Base-by-base conservation (phyloP, 306 rosid genomes). In the Dalbergia cultrata region DNA sequence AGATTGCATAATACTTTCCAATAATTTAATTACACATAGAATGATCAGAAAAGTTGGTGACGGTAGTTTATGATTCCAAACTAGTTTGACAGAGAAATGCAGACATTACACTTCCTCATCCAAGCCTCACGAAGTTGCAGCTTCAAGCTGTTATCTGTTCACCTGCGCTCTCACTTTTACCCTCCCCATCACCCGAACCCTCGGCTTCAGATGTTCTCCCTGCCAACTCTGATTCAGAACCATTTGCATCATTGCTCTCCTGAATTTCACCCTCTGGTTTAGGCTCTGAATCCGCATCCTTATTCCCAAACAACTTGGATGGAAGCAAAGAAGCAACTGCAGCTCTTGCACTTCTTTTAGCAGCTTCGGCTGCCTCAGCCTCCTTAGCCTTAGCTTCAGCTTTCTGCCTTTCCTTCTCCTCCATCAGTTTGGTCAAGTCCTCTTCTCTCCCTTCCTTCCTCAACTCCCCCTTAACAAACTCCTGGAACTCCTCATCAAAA, bases 371-470 rank as follows among this genome's bases (percentile, higher is more conserved):
- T 1, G 93, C 99, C 86, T 93, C 99, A 11, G 64, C 82, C 82
- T 93, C 99, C 90, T 90, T 93, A 2, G 99, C 99, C 91, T 95
- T 95, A 0, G 94, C 94, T 82, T 95, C 99, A 50, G 99, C 98
- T 83, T 89, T 93, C 89, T 73, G 85, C 86, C 97, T 89, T 77
- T 91, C 98, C 85, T 95, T 95, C 88, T 91, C 99, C 83, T 95
- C 99, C 87, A 93, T 92, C 70, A 93, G 82, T 80, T 93, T 93
- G 34, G 74, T 78, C 86, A 95, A 79, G 3, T 95, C 97, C 14
- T 87, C 99, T 75, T 93, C 99, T 71, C 94, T 90, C 76, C 94
- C 97, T 44, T 89, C 98, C 83, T 93, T 95, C 57, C 93, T 88
- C 76, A 93, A 88, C 90, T 86, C 88, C 39, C 71, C 94, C 83